These are phyloP conservation scores for Erysimum cheiranthoides DNA, from an alignment of 345 rosid genomes.

Conservation along the genomic window DNA sequence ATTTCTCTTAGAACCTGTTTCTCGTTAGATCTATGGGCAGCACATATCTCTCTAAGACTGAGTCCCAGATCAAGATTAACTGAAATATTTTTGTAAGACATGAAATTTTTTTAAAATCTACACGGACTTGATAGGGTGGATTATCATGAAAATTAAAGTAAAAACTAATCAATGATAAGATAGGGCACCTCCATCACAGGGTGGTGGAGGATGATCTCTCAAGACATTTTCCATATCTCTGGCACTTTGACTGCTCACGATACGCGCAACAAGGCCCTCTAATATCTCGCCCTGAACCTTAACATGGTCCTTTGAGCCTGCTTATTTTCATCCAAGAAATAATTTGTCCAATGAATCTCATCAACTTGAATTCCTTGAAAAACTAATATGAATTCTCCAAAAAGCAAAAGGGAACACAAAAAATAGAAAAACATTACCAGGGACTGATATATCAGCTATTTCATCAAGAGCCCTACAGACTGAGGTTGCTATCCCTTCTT, in stretches of 20 bases:
- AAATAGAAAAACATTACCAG: slow-evolving; percentile 56
- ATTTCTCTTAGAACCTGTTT: slow-evolving; percentile 64
- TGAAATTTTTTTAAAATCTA: neutral
- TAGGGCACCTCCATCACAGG: slow-evolving; percentile 68
- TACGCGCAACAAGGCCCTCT: slow-evolving; percentile 99
- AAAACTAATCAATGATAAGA: slow-evolving; percentile 22
- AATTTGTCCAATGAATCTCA: slow-evolving; percentile 3
- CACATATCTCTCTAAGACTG: slow-evolving; percentile 85
- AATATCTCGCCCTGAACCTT: slow-evolving; percentile 91
- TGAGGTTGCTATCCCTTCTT: slow-evolving; percentile 92
- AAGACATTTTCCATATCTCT: slow-evolving; percentile 80
- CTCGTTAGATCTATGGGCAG: slow-evolving; percentile 87
- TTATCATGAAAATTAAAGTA: slow-evolving; percentile 15
- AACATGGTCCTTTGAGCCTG: slow-evolving; percentile 88
- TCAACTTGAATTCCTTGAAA: slow-evolving; percentile 14
- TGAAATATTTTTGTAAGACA: slow-evolving; percentile 43
- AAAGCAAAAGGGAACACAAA: slow-evolving; percentile 1
- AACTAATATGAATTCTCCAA: slow-evolving; percentile 1
- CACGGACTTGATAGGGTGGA: slow-evolving; percentile 8
- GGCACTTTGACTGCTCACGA: slow-evolving; percentile 77
- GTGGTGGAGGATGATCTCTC: slow-evolving; percentile 68
- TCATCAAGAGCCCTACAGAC: slow-evolving; percentile 94
- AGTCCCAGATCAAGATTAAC: slow-evolving; percentile 81
- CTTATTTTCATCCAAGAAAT: slow-evolving; percentile 23
- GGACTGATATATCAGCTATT: slow-evolving; percentile 89